Evolutionary conservation across 495 filamentous ascomycete genomes (phyloP).

Genomic region (Lasiosphaeria miniovina): DNA sequence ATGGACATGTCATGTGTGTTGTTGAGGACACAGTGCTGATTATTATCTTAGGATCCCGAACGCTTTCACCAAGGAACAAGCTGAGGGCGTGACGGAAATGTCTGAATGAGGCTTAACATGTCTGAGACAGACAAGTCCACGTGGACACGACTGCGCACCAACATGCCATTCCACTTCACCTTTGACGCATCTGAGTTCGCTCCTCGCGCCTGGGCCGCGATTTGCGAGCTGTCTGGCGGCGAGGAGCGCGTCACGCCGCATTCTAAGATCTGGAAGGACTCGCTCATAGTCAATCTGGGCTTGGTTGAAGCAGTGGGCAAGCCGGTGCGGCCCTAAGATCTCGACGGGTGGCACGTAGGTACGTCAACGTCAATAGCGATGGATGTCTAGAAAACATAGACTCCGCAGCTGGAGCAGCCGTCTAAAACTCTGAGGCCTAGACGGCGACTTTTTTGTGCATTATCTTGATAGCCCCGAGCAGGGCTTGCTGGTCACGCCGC

Average conservation of each 20-base stretch:
- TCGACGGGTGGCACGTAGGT: slow-evolving; percentile 63
- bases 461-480: slow-evolving; percentile 74
- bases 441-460: slow-evolving; percentile 75
- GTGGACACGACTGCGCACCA: slow-evolving; percentile 58
- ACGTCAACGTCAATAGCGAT: too few species aligned
- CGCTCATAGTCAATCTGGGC: slow-evolving; percentile 71
- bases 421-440: slow-evolving; percentile 16
- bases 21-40: neutral
- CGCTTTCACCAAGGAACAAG: slow-evolving; percentile 59
- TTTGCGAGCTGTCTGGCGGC: slow-evolving; percentile 68
- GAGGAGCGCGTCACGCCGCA: slow-evolving; percentile 52
- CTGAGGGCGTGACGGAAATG: slow-evolving; percentile 53
- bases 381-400: too few species aligned
- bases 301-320: slow-evolving; percentile 52
- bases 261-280: slow-evolving; percentile 62
- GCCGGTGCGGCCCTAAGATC: slow-evolving; percentile 44
- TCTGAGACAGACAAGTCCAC: slow-evolving; percentile 64
- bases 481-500: slow-evolving; percentile 64
- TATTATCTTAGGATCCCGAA: slow-evolving; percentile 22
- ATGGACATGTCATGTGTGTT: neutral
- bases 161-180: slow-evolving; percentile 60
- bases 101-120: slow-evolving; percentile 70
- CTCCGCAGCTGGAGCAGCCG: too few species aligned
- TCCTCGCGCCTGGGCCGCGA: slow-evolving; percentile 66
- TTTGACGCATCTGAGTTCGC: slow-evolving; percentile 58